Evolutionary conservation across 495 filamentous ascomycete genomes (phyloP), one percentile per base, ranked within the genome.

Genomic region (Daldinia decipiens): DNA sequence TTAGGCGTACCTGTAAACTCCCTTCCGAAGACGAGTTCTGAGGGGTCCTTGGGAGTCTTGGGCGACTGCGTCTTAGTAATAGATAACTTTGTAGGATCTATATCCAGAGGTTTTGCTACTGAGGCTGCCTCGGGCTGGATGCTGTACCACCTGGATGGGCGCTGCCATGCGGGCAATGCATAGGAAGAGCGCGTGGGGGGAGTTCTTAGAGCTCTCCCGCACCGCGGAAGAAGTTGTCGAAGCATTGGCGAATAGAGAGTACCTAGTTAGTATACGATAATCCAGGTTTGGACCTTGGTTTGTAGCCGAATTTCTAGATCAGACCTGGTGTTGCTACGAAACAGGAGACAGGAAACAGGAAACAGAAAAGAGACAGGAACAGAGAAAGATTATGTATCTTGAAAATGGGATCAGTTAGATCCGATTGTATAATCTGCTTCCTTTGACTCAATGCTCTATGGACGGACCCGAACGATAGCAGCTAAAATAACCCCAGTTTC

Each of bases 21-120:
- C 65, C 87, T 86, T 57, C 94, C 94, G 76, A 98, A 98, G 54
- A 98, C 82, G 32, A 98, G 87, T 54, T 96, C 86, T 75, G 96
- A 84, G 29, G 92, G 86, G 52, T 92, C 88, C 17, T 84, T 84
- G 47, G 93, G 83, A 26, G 84, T 73, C 82, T 94, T 94, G 9
- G 95, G 96, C 4, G 88, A 89, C 19, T 82, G 87, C 0, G 91
- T 95, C 78, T 89, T 89, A 21, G 87, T 89, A 68, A 97, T 84
- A 21, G 84, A 80, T 50, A 99, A 86, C 78, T 90, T 90, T n/a
- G 87, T 84, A 11, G 91, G 82, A 79, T 97, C 92, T 58, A 98
- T 85, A 57, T 86, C 88, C 43, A 72, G 61, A 12, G 74, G 78
- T 71, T 85, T 82, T 34, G 85, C 79, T 29, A 83, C 78, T 5